These are phyloP conservation scores for Trichosanthes truncata DNA, from an alignment of 306 rosid species.

Conservation along the genomic window DNA sequence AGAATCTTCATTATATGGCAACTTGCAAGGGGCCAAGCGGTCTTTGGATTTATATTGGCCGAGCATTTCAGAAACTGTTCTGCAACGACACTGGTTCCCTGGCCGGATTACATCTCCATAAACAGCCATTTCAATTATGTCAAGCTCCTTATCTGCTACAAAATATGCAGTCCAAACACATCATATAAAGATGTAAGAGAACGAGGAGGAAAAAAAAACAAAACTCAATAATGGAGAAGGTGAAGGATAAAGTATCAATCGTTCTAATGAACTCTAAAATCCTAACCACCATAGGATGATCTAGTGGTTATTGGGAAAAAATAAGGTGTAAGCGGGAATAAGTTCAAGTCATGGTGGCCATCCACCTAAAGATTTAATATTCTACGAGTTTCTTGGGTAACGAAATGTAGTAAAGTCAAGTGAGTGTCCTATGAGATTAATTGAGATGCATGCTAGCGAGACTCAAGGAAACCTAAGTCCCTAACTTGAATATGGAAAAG, in stretches of 20 bases:
- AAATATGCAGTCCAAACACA: neutral
- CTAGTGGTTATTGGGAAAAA: too few relatives aligned
- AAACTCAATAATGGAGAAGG: neutral
- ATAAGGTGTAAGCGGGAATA: neutral
- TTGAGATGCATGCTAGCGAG: neutral
- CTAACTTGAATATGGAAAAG: neutral
- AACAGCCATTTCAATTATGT: conserved; percentile 92
- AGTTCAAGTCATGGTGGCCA: neutral
- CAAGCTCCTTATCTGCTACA: conserved; percentile 77
- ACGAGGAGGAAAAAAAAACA: neutral
- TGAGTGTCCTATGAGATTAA: neutral
- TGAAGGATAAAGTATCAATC: neutral
- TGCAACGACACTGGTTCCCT: conserved; percentile 84
- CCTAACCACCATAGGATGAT: neutral
- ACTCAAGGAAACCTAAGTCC: neutral
- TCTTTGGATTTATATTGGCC: conserved; percentile 70
- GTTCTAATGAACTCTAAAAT: neutral
- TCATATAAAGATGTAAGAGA: neutral
- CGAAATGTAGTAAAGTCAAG: too few relatives aligned
- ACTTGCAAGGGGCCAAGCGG: conserved; percentile 50
- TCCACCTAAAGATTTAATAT: neutral
- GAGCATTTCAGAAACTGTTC: conserved; percentile 81
- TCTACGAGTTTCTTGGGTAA: neutral
- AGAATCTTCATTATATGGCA: conserved; percentile 42
- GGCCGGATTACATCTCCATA: conserved; percentile 90